These are phyloP conservation scores for Paragyromitra xinjiangensis DNA, from an alignment of 495 filamentous ascomycete genomes.

Conservation along the genomic window DNA sequence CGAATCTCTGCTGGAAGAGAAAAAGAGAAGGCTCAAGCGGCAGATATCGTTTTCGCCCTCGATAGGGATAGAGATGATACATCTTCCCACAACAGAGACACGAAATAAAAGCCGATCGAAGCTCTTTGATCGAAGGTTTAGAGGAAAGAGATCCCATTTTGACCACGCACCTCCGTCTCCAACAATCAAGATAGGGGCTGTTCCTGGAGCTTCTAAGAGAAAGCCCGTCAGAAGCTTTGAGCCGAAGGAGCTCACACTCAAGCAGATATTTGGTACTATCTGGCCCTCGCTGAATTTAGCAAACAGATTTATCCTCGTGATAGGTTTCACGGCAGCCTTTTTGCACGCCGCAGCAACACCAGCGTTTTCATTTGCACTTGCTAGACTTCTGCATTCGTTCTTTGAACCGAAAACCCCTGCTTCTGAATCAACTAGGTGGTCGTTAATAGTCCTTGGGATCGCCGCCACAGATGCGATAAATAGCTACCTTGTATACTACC, in stretches of 20 bases:
- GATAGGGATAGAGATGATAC: conserved; percentile 21
- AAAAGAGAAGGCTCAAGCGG: conserved; percentile 24
- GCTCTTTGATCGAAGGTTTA: conserved; percentile 2
- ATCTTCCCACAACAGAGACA: neutral
- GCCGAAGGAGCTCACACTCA: conserved; percentile 60
- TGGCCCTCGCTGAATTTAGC: conserved; percentile 70
- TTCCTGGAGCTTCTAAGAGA: conserved; percentile 32
- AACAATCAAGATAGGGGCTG: conserved; percentile 6
- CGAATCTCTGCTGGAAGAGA: conserved; percentile 33
- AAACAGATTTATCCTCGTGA: conserved; percentile 66
- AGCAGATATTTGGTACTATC: conserved; percentile 73
- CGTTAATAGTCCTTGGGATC: conserved; percentile 73
- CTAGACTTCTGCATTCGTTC: conserved; percentile 76
- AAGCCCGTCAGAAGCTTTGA: conserved; percentile 29
- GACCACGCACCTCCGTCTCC: neutral
- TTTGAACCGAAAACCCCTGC: conserved; percentile 62
- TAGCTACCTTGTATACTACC: conserved; percentile 72
- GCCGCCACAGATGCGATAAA: conserved; percentile 71
- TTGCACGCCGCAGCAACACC: conserved; percentile 76
- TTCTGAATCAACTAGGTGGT: conserved; percentile 69
- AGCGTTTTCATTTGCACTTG: conserved; percentile 78
- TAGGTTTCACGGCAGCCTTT: conserved; percentile 70
- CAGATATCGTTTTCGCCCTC: neutral
- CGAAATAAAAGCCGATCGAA: neutral
- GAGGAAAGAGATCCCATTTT: neutral